Conservation (phyloP, 495 filamentous ascomycete genomes). For the Penicillium fimorum region DNA sequence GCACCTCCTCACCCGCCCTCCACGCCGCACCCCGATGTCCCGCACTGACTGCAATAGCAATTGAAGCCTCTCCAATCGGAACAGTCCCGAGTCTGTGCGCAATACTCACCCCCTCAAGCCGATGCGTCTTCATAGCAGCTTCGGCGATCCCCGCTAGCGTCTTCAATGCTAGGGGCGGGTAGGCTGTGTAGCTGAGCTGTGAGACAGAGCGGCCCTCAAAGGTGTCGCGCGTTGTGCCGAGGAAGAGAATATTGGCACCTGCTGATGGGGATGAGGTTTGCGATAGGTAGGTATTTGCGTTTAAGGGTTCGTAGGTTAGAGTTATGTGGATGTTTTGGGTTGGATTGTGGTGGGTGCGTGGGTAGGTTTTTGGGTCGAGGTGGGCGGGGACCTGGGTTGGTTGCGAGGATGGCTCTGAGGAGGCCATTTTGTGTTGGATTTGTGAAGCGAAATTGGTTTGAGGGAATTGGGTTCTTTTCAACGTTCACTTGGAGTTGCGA, state of each 20-base stretch:
- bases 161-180: slow-evolving; percentile 69
- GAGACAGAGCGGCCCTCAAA: slow-evolving; percentile 74
- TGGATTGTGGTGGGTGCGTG: slow-evolving; percentile 31
- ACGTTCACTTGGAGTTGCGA: neutral
- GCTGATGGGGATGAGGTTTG: slow-evolving; percentile 74
- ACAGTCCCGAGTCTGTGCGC: slow-evolving; percentile 84
- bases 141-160: slow-evolving; percentile 71
- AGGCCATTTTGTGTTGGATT: neutral
- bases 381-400: slow-evolving; percentile 29
- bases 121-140: slow-evolving; percentile 55
- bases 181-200: slow-evolving; percentile 79
- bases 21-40: slow-evolving; percentile 88
- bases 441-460: neutral
- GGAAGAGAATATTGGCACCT: slow-evolving; percentile 85
- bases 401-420: neutral
- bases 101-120: slow-evolving; percentile 69
- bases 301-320: slow-evolving; percentile 61
- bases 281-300: slow-evolving; percentile 57
- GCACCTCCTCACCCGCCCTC: slow-evolving; percentile 82
- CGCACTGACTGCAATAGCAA: slow-evolving; percentile 82
- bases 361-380: slow-evolving; percentile 44
- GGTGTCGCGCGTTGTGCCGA: slow-evolving; percentile 84
- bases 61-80: slow-evolving; percentile 86
- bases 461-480: neutral
- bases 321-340: slow-evolving; percentile 40